Evolutionary conservation across 2,329 filamentous ascomycete species (phyloP).

Genomic region (Nothophoma quercina): DNA sequence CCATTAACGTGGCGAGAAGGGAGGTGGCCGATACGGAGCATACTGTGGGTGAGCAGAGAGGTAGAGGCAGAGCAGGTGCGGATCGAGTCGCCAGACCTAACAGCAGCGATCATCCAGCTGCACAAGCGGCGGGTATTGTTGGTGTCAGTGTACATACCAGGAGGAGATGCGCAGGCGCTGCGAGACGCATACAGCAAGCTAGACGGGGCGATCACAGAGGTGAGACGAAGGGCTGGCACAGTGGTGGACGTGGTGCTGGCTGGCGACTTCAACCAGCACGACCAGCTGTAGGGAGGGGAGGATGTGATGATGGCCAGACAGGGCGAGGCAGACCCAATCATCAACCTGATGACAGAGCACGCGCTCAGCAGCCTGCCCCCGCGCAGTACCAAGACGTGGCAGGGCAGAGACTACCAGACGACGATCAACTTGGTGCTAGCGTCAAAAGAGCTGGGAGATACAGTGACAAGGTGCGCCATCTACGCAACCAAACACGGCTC

Average conservation of each 20-base stretch:
- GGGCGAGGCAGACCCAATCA: neutral
- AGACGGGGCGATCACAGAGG: neutral
- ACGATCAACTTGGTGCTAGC: no score
- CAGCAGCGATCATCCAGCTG: neutral
- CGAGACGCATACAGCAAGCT: neutral
- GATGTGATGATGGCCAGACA: neutral
- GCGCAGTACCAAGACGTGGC: no score
- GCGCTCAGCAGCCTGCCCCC: no score
- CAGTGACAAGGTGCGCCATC: no score
- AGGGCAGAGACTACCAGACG: no score
- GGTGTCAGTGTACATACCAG: no score
- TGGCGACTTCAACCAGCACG: constrained; percentile 1
- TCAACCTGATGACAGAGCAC: neutral
- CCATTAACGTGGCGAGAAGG: no score
- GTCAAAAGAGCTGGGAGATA: no score
- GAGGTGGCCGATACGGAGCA: no score
- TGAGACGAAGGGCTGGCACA: neutral
- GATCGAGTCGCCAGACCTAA: neutral
- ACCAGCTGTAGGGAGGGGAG: neutral
- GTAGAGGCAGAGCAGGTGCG: no score
- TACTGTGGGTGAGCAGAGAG: no score
- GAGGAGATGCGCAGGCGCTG: neutral
- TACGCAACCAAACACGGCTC: no score
- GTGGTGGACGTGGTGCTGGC: constrained; percentile 2
- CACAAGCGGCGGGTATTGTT: neutral